These are phyloP conservation scores for Hymenoscyphus scutula DNA, from an alignment of 2,329 filamentous ascomycete genomes.

Conservation along the genomic window DNA sequence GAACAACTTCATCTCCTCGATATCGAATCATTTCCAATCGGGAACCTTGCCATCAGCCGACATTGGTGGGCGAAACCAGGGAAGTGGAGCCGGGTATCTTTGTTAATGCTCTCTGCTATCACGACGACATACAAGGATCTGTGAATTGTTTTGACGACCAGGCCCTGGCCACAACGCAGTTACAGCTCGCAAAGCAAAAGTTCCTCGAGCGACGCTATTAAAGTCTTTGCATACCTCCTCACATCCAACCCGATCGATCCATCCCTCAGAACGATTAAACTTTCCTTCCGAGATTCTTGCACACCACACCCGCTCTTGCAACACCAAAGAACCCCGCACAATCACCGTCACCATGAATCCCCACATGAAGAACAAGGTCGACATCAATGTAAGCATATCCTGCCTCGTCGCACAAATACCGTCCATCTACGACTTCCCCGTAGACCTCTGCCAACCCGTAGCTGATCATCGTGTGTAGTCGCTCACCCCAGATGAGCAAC, in stretches of 20 bases:
- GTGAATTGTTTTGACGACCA: constrained; percentile 20
- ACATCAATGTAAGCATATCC: constrained; percentile 74
- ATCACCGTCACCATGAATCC: constrained; percentile 71
- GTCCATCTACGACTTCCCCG: neutral
- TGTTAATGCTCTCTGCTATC: neutral
- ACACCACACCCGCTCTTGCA: neutral
- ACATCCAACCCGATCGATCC: neutral
- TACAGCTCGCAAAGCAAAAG: constrained; percentile 18
- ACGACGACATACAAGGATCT: constrained; percentile 11
- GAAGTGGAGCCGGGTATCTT: constrained; percentile 8
- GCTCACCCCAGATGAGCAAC: constrained; percentile 90
- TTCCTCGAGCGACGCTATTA: constrained; percentile 14
- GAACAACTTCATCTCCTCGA: neutral
- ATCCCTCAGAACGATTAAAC: neutral
- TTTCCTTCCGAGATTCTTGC: neutral
- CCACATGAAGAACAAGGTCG: constrained; percentile 97
- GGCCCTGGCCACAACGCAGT: constrained; percentile 10
- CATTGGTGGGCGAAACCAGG: neutral
- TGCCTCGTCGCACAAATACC: constrained; percentile 18
- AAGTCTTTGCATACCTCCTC: neutral
- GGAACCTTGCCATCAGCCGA: neutral
- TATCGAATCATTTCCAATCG: constrained; percentile 1
- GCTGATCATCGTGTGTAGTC: constrained; percentile 53
- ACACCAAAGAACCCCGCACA: constrained; percentile 12
- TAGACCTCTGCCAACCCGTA: neutral